phyloP scores from a whole-genome alignment of 1,284 basidiomycete species.

The Leccinum holopus region DNA sequence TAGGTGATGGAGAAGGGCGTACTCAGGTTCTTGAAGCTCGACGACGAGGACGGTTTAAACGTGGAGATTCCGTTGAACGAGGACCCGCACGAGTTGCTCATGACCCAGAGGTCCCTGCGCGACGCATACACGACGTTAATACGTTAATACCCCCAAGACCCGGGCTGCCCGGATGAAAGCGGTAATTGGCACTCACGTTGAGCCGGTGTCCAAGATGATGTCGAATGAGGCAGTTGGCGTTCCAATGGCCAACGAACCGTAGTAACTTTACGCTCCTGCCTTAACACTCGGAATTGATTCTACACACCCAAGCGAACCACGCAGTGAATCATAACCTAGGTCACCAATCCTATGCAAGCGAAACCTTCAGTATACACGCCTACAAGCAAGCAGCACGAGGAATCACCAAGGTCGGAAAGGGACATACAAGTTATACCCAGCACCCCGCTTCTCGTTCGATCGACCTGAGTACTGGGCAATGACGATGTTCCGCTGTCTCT shows the following conservation, averaged over 20 bases:
- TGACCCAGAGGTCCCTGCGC: slow-evolving; percentile 30
- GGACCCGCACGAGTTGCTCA: slow-evolving; percentile 16
- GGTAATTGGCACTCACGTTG: slow-evolving; percentile 36
- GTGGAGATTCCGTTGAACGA: slow-evolving; percentile 10
- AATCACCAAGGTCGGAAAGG: not conserved
- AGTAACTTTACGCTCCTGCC: slow-evolving; percentile 31
- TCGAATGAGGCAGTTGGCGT: slow-evolving; percentile 40
- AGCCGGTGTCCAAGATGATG: slow-evolving; percentile 58
- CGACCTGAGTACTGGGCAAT: slow-evolving; percentile 22
- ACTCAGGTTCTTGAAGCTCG: slow-evolving; percentile 28
- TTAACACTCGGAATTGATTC: slow-evolving; percentile 8
- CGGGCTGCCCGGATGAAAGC: not conserved
- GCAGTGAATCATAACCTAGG: slow-evolving; percentile 25
- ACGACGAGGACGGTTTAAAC: slow-evolving; percentile 28
- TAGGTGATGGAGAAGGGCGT: slow-evolving; percentile 24
- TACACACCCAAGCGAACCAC: slow-evolving; percentile 5
- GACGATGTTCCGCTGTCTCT: slow-evolving; percentile 25
- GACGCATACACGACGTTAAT: not conserved
- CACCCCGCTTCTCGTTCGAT: slow-evolving; percentile 25
- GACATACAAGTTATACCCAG: slow-evolving; percentile 30
- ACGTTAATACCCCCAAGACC: slow-evolving; percentile 17
- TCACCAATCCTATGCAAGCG: slow-evolving; percentile 23
- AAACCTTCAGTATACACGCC: slow-evolving; percentile 6
- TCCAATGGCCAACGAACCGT: slow-evolving; percentile 42
- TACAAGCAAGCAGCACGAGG: not conserved